Evolutionary conservation across 345 rosid species (phyloP), one percentile per base, ranked within the genome.

Genomic region (Pseudoturritis turrita): DNA sequence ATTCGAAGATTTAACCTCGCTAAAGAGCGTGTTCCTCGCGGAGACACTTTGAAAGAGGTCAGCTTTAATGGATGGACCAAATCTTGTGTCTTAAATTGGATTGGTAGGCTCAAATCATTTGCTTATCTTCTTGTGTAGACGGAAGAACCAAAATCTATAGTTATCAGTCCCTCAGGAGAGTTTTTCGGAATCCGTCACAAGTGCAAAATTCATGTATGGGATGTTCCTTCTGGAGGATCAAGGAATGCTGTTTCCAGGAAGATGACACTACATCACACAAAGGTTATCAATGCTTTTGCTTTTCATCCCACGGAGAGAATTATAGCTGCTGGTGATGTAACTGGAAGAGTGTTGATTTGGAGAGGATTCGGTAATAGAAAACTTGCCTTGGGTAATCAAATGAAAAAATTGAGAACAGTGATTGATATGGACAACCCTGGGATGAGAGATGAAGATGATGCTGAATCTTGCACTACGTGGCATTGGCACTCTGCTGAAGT

Each of bases 331-430:
- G 99, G 98, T 64, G 99, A 95, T 86, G 85, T 78, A 36, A 88
- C 96, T 0, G 99, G 99, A 52, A 89, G 99, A 81, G 81, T 95
- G 77, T 84, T 95, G 68, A 80, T 88, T 41, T 95, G 97, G 97
- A 95, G 98, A 78, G 86, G 86, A 58, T 80, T 84, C 59, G 99
- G 99, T 56, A 81, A 80, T 66, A 84, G 74, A 74, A 68, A 79
- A 37, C 84, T 84, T 82, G 62, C 80, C 21, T 55, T 3, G 7
- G 66, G 74, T 63, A 78, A 79, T 44, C 75, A 39, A 41, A 41
- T 33, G 74, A 50, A 17, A 41, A 77, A 65, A 56, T 70, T 41
- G 23, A 84, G 62, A 52, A 28, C 73, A 1, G 50, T 26, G 72
- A 73, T 62, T 50, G 74, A 70, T 72, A 76, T 82, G 53, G 96